Base-by-base conservation (phyloP, 2,329 filamentous ascomycete species). In the Lachnellula hyalina region DNA sequence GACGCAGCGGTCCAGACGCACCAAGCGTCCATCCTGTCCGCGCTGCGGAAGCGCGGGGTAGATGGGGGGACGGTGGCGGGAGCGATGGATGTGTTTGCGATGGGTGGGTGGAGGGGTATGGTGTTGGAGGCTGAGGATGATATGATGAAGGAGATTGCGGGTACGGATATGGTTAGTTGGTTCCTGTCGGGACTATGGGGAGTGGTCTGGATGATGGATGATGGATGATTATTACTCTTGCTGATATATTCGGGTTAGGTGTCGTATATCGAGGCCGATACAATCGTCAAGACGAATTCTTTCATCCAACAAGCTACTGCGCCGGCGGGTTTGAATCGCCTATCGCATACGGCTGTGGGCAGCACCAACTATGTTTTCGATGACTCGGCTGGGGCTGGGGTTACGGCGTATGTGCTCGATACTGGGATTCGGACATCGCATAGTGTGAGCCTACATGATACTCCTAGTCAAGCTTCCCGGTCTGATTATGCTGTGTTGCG, bases 251-350 rank as follows among this genome's bases (percentile, higher is more conserved):
- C 25, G 25, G 5, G 25, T 44, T 73, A 78, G 68, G 78, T 82
- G 46, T 74, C 72, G 5, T 81, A 79, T 58, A 70, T 82, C 32
- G 80, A 83, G 72, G 76, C 76, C 57, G 79, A 83, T 61, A 75
- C 76, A 49, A 68, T 70, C 45, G 73, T 85, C 50, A 70, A 73
- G 42, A 62, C 75, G 45, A 69, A 68, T 28, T 73, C 71, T 2
- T 67, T 77, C 32, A 71, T 78, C 50, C 72, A 74, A 2, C 81
- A 86, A 72, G 71, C 69, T 56, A 77, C 78, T 58, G 79, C 82
- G 1, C 76, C 81, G 21, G 14, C 56, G 9, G 63, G 67, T 60
- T 60, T 72, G 35, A 55, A 56, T 4, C 62, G 70, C 5, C 59
- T 72, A 17, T 71, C 68, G 3, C 63, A 68, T 40, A 57, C 57